Percentiles rank a stretch among this genome's conserved stretches.
phyloP scores from a whole-genome alignment of 306 rosid genomes.

The Lathyrus aphaca region DNA sequence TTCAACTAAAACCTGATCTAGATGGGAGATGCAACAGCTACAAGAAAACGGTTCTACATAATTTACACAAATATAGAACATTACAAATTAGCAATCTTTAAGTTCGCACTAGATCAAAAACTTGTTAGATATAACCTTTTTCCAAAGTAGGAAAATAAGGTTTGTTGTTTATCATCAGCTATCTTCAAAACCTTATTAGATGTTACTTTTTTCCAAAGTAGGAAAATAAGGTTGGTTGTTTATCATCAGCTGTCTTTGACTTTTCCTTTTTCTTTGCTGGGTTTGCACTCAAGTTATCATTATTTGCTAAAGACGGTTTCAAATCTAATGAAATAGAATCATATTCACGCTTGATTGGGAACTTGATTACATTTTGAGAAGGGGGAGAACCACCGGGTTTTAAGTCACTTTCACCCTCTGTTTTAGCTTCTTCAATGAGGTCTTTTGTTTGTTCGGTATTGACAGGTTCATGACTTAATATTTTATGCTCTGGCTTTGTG shows the following conservation, averaged over 20 bases:
- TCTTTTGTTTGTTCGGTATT: slow-evolving; percentile 44
- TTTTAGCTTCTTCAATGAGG: slow-evolving; percentile 44
- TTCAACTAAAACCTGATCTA: background rate
- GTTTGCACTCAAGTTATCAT: slow-evolving; percentile 40
- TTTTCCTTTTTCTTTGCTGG: slow-evolving; percentile 65
- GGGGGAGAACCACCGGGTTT: slow-evolving; percentile 31
- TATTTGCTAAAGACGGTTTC: slow-evolving; percentile 39
- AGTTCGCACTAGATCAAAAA: slow-evolving; percentile 3
- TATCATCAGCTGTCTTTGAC: slow-evolving; percentile 52
- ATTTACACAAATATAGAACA: slow-evolving; percentile 34
- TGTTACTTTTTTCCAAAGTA: slow-evolving; percentile 64
- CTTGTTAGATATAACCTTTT: slow-evolving; percentile 44
- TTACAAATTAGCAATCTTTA: background rate
- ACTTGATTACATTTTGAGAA: slow-evolving; percentile 39
- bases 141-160: slow-evolving; percentile 68
- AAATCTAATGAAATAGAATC: slow-evolving; percentile 52
- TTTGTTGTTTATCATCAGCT: slow-evolving; percentile 62
- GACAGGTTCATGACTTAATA: slow-evolving; percentile 24
- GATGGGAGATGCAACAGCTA: slow-evolving; percentile 21
- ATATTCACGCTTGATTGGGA: slow-evolving; percentile 58
- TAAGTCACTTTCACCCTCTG: slow-evolving; percentile 43
- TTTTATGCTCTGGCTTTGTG: slow-evolving; percentile 42
- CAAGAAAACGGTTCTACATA: slow-evolving; percentile 30
- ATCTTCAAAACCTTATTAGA: slow-evolving; percentile 28
- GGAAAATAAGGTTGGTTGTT: slow-evolving; percentile 70